phyloP scores from a whole-genome alignment of 2,329 filamentous ascomycete genomes.

The Incumbomyces lentus region DNA sequence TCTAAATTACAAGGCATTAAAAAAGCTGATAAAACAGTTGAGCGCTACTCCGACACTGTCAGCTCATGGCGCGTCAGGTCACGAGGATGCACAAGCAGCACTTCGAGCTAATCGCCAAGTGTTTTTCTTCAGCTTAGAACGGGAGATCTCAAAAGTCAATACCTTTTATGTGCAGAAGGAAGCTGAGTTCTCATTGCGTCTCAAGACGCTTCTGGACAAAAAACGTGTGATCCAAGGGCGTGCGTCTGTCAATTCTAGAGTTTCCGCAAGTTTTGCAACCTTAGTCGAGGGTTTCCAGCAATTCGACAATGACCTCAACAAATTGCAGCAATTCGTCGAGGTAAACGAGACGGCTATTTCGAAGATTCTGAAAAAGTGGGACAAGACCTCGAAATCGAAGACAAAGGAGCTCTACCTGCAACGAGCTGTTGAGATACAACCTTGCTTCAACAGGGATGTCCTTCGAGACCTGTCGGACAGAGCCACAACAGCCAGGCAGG shows the following conservation, averaged over 20 bases:
- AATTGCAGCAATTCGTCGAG: constrained; percentile 93
- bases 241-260: constrained; percentile 63
- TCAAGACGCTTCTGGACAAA: constrained; percentile 89
- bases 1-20: constrained; percentile 97
- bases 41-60: constrained; percentile 79
- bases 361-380: constrained; percentile 99
- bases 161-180: constrained; percentile 97
- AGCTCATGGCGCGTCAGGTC: constrained; percentile 54
- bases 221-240: constrained; percentile 82
- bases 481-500: constrained; percentile 88
- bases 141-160: constrained; percentile 97
- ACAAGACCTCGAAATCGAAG: constrained; percentile 98
- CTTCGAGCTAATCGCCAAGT: constrained; percentile 95
- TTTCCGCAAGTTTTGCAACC: constrained; percentile 86
- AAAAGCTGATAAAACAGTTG: constrained; percentile 99
- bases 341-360: constrained; percentile 97
- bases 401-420: constrained; percentile 97
- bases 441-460: constrained; percentile 94
- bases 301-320: constrained; percentile 92
- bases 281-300: constrained; percentile 95
- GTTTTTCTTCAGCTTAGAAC: constrained; percentile 96
- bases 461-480: constrained; percentile 95
- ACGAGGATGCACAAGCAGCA: constrained; percentile 35
- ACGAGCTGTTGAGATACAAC: constrained; percentile 90
- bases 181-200: constrained; percentile 83